Percentiles rank a stretch among this genome's conserved stretches.
Conservation (phyloP, 495 filamentous ascomycete genomes). For the Podospora pseudocomata region DNA sequence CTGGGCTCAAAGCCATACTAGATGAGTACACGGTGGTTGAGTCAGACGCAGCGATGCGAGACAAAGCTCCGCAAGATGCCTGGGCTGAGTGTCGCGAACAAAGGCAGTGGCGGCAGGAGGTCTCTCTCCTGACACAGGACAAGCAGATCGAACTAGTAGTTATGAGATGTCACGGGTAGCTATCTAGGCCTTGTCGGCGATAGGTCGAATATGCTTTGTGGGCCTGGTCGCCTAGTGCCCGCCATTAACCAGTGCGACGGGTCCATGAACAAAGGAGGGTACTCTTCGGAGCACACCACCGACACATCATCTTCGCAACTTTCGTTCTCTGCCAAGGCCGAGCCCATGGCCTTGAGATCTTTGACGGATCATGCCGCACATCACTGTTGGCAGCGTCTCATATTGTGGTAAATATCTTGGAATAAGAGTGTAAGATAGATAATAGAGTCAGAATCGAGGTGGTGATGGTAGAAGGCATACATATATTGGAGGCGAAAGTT, state of each 20-base stretch:
- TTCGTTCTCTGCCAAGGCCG: neutral
- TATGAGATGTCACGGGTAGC: neutral
- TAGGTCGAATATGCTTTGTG: neutral
- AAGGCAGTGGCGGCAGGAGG: constrained; percentile 19
- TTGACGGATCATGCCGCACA: neutral
- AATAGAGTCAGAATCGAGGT: too few species aligned
- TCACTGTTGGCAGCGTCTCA: too few species aligned
- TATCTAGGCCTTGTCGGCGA: neutral
- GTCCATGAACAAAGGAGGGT: constrained; percentile 18
- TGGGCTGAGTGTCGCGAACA: constrained; percentile 16
- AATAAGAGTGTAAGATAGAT: too few species aligned
- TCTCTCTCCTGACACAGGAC: neutral
- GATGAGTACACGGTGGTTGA: constrained; percentile 17
- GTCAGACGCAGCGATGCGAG: constrained; percentile 26
- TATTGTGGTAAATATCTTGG: too few species aligned
- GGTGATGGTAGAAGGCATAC: too few species aligned
- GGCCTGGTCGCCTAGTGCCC: neutral
- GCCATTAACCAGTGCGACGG: neutral
- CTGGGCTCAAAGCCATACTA: constrained; percentile 22
- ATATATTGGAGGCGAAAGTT: too few species aligned
- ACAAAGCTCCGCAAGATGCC: constrained; percentile 27
- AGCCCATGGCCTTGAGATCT: neutral
- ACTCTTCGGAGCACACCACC: constrained; percentile 13
- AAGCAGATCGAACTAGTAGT: neutral
- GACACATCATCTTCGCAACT: neutral